Evolutionary conservation across 148 eudicot species (phyloP), one percentile per base, ranked within the genome.

Genomic region (Cornus controversa): DNA sequence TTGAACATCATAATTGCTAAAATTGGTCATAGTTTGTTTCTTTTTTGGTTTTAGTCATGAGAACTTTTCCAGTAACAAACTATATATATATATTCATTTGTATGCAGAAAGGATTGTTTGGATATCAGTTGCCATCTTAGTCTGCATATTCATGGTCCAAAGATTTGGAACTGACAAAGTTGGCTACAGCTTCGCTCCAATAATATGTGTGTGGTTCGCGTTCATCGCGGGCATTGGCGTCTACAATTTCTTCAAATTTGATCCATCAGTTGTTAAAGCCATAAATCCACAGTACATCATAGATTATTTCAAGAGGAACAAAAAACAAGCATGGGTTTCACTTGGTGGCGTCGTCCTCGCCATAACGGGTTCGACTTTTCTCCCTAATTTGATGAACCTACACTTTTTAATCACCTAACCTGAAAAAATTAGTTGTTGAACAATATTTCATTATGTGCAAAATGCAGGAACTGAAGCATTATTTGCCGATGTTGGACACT

Each of bases 131-230:
- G 80, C 81, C 2, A 77, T 84, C 54, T 70, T 84, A 47, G 70
- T 80, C 45, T 9, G 65, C 65, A 34, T 80, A 15, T 84, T 80
- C 70, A 69, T 53, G 68, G 36, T 77, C 71, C 86, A 84, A 77
- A 70, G 86, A 71, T 74, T 84, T 22, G 86, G 86, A 74, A 84
- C 86, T 0, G 86, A 80, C 62, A 80, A 80, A 80, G 83, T 84
- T 5, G 86, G 86, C 23, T 84, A 84, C 69, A 73, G 45, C 66
- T 84, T 84, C 24, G 83, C 84, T 14, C 86, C 86, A 0, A 70
- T 84, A 23, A 78, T 84, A 2, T 65, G 36, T 45, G 23, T 84
- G 10, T 84, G 83, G 86, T 84, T 84, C 83, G 3, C 71, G 4
- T 62, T 75, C 20, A 84, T 77, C 36, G 36, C 75, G 0, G 16